Percentiles rank a stretch among this genome's conserved stretches.
These are phyloP conservation scores for Solanum phureja DNA, from an alignment of 257 asterid species.

Conservation along the genomic window DNA sequence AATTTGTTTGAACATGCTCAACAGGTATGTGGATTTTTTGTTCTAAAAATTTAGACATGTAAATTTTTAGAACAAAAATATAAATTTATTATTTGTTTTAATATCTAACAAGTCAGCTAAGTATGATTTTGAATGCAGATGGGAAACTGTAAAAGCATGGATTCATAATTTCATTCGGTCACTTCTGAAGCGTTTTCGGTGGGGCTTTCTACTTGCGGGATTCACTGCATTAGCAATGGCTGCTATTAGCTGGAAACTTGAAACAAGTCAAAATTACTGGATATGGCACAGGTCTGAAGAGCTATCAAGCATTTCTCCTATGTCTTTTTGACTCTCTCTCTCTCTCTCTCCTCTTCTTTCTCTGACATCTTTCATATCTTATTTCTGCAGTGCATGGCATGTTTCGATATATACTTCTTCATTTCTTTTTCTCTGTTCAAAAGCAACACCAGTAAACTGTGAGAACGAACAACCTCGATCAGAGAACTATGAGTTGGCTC, in stretches of 20 bases:
- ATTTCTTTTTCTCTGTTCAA: conserved; percentile 87
- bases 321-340: background rate
- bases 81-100: background rate
- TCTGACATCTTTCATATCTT: conserved; percentile 15
- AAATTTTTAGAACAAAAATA: background rate
- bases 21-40: conserved; percentile 28
- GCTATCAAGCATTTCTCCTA: background rate
- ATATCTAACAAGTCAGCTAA: background rate
- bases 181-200: conserved; percentile 52
- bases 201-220: conserved; percentile 70
- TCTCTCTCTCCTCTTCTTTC: background rate
- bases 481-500: conserved; percentile 53
- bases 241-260: conserved; percentile 75
- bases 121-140: conserved; percentile 30
- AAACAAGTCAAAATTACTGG: conserved; percentile 79
- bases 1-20: conserved; percentile 46
- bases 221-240: conserved; percentile 65
- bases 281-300: conserved; percentile 85
- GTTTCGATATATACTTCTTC: conserved; percentile 69
- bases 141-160: conserved; percentile 58
- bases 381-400: conserved; percentile 80
- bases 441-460: conserved; percentile 31
- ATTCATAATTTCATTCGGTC: conserved; percentile 28
- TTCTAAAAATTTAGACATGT: background rate
- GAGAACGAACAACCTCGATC: conserved; percentile 35